Conservation (phyloP, 106 monocot species). For the Dioscorea dumetorum region DNA sequence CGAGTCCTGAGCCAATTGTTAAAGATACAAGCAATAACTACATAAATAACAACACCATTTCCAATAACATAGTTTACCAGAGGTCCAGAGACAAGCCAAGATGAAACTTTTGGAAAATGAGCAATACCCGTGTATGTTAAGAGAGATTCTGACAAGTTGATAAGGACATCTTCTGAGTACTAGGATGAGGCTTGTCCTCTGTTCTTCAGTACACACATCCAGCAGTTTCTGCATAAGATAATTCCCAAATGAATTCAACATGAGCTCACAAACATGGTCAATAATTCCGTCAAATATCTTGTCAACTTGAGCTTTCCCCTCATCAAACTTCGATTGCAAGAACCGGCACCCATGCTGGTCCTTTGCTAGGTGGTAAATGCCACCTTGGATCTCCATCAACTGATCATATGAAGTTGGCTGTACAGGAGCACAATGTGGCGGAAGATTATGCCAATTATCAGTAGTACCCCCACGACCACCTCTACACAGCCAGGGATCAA, state of each 20-base stretch:
- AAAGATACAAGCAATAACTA: neutral
- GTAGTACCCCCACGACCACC: slow-evolving; percentile 1
- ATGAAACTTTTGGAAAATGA: neutral
- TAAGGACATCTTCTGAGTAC: slow-evolving; percentile 30
- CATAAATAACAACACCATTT: neutral
- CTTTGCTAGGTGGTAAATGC: slow-evolving; percentile 46
- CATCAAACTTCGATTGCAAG: slow-evolving; percentile 57
- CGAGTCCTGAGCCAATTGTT: slow-evolving; percentile 35
- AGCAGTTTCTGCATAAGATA: slow-evolving; percentile 90
- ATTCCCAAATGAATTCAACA: slow-evolving; percentile 71
- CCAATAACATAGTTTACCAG: too few species aligned
- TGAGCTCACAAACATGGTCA: slow-evolving; percentile 50
- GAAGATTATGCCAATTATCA: neutral
- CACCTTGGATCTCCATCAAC: slow-evolving; percentile 18
- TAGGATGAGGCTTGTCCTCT: slow-evolving; percentile 36
- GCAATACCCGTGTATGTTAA: slow-evolving; percentile 62
- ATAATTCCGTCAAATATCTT: slow-evolving; percentile 57
- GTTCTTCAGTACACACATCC: slow-evolving; percentile 57
- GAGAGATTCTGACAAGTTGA: slow-evolving; percentile 37
- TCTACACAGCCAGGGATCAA: neutral
- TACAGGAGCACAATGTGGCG: neutral
- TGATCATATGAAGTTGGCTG: slow-evolving; percentile 15
- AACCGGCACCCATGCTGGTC: slow-evolving; percentile 63
- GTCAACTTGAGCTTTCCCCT: slow-evolving; percentile 46
- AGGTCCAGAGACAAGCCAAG: neutral